Conservation (phyloP, 2,329 filamentous ascomycete species). For the Penicillium sp. region DNA sequence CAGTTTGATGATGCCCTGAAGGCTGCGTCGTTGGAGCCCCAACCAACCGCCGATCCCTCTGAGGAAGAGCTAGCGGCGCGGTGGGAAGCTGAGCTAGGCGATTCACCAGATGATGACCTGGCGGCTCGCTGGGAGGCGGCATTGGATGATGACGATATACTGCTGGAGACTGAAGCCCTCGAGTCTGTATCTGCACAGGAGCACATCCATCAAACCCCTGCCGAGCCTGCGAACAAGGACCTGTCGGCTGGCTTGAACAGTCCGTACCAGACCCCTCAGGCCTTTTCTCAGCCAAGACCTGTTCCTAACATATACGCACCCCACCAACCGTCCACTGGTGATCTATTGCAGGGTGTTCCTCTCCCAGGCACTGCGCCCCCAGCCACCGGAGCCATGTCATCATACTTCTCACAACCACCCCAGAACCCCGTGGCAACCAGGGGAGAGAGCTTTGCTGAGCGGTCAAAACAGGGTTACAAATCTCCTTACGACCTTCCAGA, state of each 20-base stretch:
- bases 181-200: constrained; percentile 24
- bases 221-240: constrained; percentile 18
- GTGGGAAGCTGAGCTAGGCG: constrained; percentile 79
- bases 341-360: constrained; percentile 44
- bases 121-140: constrained; percentile 64
- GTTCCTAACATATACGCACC: constrained; percentile 51
- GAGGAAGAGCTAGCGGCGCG: constrained; percentile 71
- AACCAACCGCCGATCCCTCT: constrained; percentile 18
- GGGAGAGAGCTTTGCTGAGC: constrained; percentile 83
- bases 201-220: constrained; percentile 24
- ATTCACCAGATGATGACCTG: constrained; percentile 61
- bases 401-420: constrained; percentile 31
- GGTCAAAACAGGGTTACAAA: constrained; percentile 85
- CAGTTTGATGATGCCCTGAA: constrained; percentile 28
- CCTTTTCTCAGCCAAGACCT: constrained; percentile 20
- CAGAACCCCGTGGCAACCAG: constrained; percentile 45
- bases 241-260: constrained; percentile 22
- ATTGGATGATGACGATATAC: constrained; percentile 71
- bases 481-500: constrained; percentile 95
- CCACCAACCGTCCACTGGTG: constrained; percentile 51
- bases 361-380: constrained; percentile 22
- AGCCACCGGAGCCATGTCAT: constrained; percentile 16
- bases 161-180: constrained; percentile 64
- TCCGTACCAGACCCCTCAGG: constrained; percentile 31
- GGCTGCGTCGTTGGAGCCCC: constrained; percentile 18